Evolutionary conservation across 2,329 filamentous ascomycete genomes (phyloP), one percentile per base, ranked within the genome.

Genomic region (Arthrinium puccinioides): DNA sequence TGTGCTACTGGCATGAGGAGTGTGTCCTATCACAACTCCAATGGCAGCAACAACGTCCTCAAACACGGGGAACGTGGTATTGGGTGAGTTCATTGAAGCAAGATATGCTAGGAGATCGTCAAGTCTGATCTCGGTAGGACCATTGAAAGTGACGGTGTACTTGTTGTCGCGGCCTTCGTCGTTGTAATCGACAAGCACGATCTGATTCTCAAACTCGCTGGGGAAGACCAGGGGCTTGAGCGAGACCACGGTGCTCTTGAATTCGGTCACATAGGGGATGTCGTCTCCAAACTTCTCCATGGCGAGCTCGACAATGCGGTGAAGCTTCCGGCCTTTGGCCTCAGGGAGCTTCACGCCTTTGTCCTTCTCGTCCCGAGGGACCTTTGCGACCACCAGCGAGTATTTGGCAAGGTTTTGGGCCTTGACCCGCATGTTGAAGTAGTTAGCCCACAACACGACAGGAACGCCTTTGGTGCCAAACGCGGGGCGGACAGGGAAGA

Each of bases 381-480:
- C 30, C 14, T 34, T 38, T 29, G 42, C 47, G 9, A 66, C 61
- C 2, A 61, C 53, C 9, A 76, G 41, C 3, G 57, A 60, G 49
- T 77, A 77, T 39, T 63, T 68, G 49, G 61, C 67, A 5, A 74
- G 40, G 0, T 45, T 41, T 2, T 57, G 48, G 0, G 55, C 48
- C 27, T 61, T 60, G 7, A 69, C 44, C 6, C 59, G 48, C 32
- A 78, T 40, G 2, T 55, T 55, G 46, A 74, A 76, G 45, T 72
- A 77, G 50, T 79, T 78, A 5, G 72, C 59, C 70, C 71, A 76
- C 0, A 78, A 56, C 2, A 57, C 47, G 3, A 73, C 63, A 0
- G 51, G 30, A 2, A 32, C 52, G 4, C 74, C 74, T 5, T 45
- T 46, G 4, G 51, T 61, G 15, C 72, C 72, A 43, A 67, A 77